Base-by-base conservation (phyloP, 1,139 yeast species). In the Zhuliangozyma blackwelliae region DNA sequence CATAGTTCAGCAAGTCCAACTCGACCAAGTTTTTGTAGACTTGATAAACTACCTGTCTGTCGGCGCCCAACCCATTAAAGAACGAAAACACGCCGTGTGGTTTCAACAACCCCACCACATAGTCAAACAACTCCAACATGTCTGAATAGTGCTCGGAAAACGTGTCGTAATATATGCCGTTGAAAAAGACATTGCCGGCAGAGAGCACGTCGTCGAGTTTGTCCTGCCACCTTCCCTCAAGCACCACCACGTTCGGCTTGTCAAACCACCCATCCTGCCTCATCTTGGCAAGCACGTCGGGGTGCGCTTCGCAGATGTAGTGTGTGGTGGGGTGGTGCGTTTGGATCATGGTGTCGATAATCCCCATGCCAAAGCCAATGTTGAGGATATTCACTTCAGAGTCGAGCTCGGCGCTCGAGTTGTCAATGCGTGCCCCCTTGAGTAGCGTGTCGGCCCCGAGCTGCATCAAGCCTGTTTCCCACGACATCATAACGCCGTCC, bases 401-500 rank as follows among this genome's bases (percentile, higher is more conserved):
- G 27, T 70, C 75, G 10, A 47, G 43, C 34, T 58, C 63, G 29
- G 35, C 21, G 11, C 29, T 19, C 2, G 7, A 2, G 6, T 54
- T 55, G n/a, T 50, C 58, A 27, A 46, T 47, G 2, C 46, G 38
- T 28, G 60, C 38, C 3, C 72, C 64, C 36, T 66, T 63, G 56
- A 82, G 79, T 12, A 89, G 56, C 0, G 89, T 65, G 22, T 82
- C 79, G 40, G 95, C 83, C 1, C 95, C 95, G 19, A 81, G 68
- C 41, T 72, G 66, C 97, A 90, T 90, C 39, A 90, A 70, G 23
- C 79, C 78, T 4, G 79, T 73, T 58, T 90, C 97, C 97, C 97
- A 90, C 48, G 84, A 83, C 97, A 90, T 90, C 97, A 90, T 90
- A 3, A 90, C 97, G 22, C 97, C 97, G 52, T 90, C 97, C 34